phyloP scores from a whole-genome alignment of 768 basidiomycete genomes.

The Podaxis sp. region DNA sequence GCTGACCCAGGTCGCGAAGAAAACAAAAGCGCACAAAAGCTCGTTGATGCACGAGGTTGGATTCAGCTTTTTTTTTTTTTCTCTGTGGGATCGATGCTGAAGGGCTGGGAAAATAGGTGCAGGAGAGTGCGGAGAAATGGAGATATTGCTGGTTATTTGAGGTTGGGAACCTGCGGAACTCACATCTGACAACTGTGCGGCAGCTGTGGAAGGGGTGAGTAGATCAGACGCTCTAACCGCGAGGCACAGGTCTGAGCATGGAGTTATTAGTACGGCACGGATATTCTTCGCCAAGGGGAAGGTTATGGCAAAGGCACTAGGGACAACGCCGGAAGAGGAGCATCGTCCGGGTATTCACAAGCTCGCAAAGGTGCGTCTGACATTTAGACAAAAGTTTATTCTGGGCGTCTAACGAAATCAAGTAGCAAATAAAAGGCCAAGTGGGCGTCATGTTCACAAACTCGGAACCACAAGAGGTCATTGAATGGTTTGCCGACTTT shows the following conservation, averaged over 20 bases:
- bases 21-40: slow-evolving; percentile 89
- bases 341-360: slow-evolving; percentile 74
- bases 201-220: slow-evolving; percentile 90
- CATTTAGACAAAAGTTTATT: not conserved
- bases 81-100: not conserved
- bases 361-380: slow-evolving; percentile 64
- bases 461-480: slow-evolving; percentile 84
- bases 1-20: slow-evolving; percentile 91
- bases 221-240: not conserved
- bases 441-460: slow-evolving; percentile 93
- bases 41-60: slow-evolving; percentile 77
- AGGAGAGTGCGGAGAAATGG: slow-evolving; percentile 85
- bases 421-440: slow-evolving; percentile 90
- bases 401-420: slow-evolving; percentile 6
- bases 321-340: slow-evolving; percentile 84
- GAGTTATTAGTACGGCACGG: slow-evolving; percentile 65
- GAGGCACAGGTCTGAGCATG: slow-evolving; percentile 1
- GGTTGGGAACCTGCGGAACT: slow-evolving; percentile 93
- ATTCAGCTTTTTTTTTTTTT: slow-evolving; percentile 8
- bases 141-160: slow-evolving; percentile 94
- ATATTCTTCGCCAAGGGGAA: slow-evolving; percentile 85
- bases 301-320: slow-evolving; percentile 96
- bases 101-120: slow-evolving; percentile 49
- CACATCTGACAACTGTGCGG: slow-evolving; percentile 91
- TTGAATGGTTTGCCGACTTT: slow-evolving; percentile 94